phyloP scores from a whole-genome alignment of 331 rosid genomes.

The Quercus tomentella region DNA sequence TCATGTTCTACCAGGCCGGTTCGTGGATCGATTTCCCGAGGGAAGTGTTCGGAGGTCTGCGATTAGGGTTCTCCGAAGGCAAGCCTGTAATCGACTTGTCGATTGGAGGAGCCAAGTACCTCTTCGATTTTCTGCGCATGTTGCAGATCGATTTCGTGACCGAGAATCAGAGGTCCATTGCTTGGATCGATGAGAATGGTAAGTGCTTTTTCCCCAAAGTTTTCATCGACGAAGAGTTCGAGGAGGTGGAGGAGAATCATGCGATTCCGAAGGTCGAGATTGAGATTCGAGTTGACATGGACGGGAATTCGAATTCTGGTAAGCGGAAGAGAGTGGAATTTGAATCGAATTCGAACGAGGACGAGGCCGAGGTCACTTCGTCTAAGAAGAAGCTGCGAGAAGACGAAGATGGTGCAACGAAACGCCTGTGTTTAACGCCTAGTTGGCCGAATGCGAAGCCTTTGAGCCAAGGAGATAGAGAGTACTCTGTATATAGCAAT shows the following conservation, averaged over 20 bases:
- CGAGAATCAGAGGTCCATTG: constrained; percentile 44
- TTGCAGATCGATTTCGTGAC: constrained; percentile 35
- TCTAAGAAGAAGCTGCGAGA: background rate
- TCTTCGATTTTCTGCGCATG: constrained; percentile 54
- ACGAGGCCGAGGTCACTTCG: constrained; percentile 40
- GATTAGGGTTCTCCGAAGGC: constrained; percentile 26
- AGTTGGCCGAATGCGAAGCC: constrained; percentile 36
- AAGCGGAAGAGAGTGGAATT: constrained; percentile 22
- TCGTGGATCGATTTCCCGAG: constrained; percentile 45
- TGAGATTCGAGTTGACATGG: constrained; percentile 18
- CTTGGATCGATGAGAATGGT: constrained; percentile 55
- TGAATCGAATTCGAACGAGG: constrained; percentile 1
- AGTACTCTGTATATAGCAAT: constrained; percentile 13
- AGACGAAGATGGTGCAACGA: background rate
- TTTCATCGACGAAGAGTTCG: constrained; percentile 34
- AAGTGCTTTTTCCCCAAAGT: constrained; percentile 44
- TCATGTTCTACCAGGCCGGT: constrained; percentile 43
- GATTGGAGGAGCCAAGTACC: constrained; percentile 33
- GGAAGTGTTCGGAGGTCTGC: constrained; percentile 20
- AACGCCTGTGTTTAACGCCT: constrained; percentile 26
- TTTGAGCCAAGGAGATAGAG: constrained; percentile 30
- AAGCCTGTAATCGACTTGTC: constrained; percentile 24
- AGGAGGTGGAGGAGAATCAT: background rate
- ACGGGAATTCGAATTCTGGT: constrained; percentile 9
- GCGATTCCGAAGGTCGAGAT: constrained; percentile 25